Evolutionary conservation across 2,329 filamentous ascomycete species (phyloP).

Genomic region (Aspergillus niger): DNA sequence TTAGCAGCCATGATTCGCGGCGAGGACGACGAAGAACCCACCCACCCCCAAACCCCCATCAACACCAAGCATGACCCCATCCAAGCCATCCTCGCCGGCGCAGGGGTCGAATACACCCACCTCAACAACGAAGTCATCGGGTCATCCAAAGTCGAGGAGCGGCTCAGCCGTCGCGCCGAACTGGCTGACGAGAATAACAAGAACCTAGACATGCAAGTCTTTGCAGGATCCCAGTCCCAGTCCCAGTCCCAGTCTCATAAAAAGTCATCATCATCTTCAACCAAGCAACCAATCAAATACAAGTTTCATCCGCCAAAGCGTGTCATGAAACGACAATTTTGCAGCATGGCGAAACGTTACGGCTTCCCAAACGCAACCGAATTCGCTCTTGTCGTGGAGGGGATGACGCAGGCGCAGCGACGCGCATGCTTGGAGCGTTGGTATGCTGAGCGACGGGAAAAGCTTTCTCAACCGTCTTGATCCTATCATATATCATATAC

Average conservation of each 20-base stretch:
- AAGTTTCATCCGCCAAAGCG: constrained; percentile 72
- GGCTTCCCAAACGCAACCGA: constrained; percentile 75
- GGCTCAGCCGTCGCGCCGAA: constrained; percentile 75
- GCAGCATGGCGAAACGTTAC: constrained; percentile 79
- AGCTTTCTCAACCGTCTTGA: constrained; percentile 22
- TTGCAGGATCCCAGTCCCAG: constrained; percentile 28
- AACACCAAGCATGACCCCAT: constrained; percentile 66
- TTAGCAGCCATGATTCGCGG: constrained; percentile 65
- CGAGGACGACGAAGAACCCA: constrained; percentile 32
- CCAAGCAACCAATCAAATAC: constrained; percentile 53
- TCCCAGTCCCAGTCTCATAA: neutral
- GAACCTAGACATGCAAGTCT: constrained; percentile 36
- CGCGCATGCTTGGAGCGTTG: constrained; percentile 77
- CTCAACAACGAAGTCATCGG: constrained; percentile 96
- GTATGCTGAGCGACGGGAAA: constrained; percentile 68
- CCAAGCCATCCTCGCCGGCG: constrained; percentile 82
- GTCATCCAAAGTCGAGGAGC: constrained; percentile 85
- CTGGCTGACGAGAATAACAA: constrained; percentile 35
- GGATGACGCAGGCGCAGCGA: constrained; percentile 82
- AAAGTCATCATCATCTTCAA: neutral
- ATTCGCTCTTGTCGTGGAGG: constrained; percentile 88
- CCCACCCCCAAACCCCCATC: constrained; percentile 32
- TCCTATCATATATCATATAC: too few relatives aligned
- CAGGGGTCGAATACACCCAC: constrained; percentile 92
- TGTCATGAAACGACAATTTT: constrained; percentile 81